Evolutionary conservation across 2,329 filamentous ascomycete species (phyloP).

Genomic region (Cladosporium sp.): DNA sequence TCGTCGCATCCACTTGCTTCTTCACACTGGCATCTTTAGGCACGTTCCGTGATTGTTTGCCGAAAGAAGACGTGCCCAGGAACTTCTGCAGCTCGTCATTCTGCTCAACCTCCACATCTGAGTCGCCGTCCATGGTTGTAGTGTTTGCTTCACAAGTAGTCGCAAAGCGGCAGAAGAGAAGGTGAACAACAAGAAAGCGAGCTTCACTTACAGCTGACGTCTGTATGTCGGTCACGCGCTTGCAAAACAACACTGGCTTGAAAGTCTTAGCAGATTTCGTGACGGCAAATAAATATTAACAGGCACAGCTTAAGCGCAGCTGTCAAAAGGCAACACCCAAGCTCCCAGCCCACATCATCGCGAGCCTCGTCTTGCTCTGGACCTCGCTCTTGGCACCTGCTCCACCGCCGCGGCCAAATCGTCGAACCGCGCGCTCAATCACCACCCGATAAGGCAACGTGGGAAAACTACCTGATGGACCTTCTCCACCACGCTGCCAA

Average conservation of each 20-base stretch:
- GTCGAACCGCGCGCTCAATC: no score
- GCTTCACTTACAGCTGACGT: constrained; percentile 9
- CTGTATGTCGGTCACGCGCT: constrained; percentile 3
- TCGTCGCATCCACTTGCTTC: constrained; percentile 76
- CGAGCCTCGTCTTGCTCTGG: background rate
- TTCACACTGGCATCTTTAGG: constrained; percentile 61
- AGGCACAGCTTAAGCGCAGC: background rate
- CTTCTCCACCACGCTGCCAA: constrained; percentile 29
- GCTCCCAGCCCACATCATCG: background rate
- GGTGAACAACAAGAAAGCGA: constrained; percentile 5
- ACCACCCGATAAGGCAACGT: background rate
- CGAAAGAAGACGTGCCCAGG: constrained; percentile 76
- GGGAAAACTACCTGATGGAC: constrained; percentile 15
- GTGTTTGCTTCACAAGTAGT: background rate
- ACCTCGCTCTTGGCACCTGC: background rate
- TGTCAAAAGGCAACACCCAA: background rate
- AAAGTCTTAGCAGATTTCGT: background rate
- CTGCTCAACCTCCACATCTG: constrained; percentile 29
- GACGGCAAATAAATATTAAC: background rate
- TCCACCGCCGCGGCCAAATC: background rate
- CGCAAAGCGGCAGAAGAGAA: background rate
- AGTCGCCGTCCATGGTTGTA: constrained; percentile 11
- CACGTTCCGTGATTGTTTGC: constrained; percentile 63
- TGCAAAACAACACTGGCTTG: background rate
- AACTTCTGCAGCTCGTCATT: constrained; percentile 73